Evolutionary conservation across 352 stramenopile species (phyloP), one percentile per base, ranked within the genome.

Genomic region (Albugo candida): DNA sequence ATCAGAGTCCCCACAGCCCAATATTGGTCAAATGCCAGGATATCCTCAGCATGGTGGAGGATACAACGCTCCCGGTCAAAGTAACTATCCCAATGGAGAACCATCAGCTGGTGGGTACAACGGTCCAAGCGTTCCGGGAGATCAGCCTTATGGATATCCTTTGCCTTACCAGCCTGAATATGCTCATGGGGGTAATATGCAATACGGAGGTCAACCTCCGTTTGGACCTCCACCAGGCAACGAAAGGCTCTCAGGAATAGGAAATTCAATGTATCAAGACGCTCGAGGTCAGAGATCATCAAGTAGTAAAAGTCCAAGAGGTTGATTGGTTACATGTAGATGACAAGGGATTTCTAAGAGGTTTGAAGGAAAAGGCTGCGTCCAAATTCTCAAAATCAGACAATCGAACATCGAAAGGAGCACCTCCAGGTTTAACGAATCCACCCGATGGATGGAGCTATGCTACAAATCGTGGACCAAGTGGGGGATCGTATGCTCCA

Each of bases 261-360:
- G 91, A 21, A 97, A 97, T 58, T 86, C 91, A 6, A 92, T 94
- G 72, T 97, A 94, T 56, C 67, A 86, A 44, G 87, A 97, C 58
- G 82, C 87, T 24, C 64, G 75, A 53, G 64, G 71, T 81, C 50
- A 11, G 40, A 18, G 14, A 13, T 2, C 6, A 14, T 45, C 5
- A 4, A 17, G 10, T 37, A 36, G 36, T 14, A 19, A 1, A 21
- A 24, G 24, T 14, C 45, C 6, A 36, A 52, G 47, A 38, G 27
- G 3, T 51, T 47, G 18, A 55, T n/a, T 37, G 13, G 11, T 19
- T n/a, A 1, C 53, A 19, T 31, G 35, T 36, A 75, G 73, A 92
- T 53, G 73, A 85, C 27, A 92, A 92, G 59, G 79, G 76, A 5
- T 87, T 92, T 47, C 83, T 92, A 52, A 80, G 81, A 49, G 73